Conservation (phyloP, 768 basidiomycete genomes). For the Erythrobasidium yunnanense region DNA sequence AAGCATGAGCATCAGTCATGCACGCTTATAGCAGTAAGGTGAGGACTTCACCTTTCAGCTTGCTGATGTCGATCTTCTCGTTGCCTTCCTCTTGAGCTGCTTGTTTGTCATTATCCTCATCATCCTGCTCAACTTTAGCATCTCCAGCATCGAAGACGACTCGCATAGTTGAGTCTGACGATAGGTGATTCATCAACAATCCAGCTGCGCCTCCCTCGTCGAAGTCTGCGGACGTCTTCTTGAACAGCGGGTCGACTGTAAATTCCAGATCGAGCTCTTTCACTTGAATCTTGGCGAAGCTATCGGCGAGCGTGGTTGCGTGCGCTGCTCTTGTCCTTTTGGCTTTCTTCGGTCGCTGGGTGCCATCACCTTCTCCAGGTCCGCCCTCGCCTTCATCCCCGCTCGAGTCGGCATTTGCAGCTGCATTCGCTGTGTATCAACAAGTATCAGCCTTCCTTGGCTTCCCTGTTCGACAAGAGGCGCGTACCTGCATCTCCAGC, state of each 20-base stretch:
- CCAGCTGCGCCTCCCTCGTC: conserved; percentile 97
- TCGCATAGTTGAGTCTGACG: conserved; percentile 67
- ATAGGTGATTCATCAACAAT: conserved; percentile 90
- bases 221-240: conserved; percentile 94
- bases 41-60: conserved; percentile 38
- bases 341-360: conserved; percentile 18
- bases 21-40: neutral
- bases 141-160: conserved; percentile 96
- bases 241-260: conserved; percentile 89
- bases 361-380: conserved; percentile 42
- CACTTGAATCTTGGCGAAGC: conserved; percentile 62
- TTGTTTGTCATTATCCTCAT: conserved; percentile 57
- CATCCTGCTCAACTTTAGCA: conserved; percentile 53
- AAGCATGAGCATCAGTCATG: neutral
- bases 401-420: conserved; percentile 47
- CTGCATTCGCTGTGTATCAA: conserved; percentile 2
- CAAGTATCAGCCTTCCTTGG: neutral
- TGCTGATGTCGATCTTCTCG: conserved; percentile 38
- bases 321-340: conserved; percentile 19
- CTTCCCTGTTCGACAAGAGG: neutral
- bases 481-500: conserved; percentile 52
- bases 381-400: conserved; percentile 57
- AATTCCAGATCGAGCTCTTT: conserved; percentile 95
- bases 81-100: conserved; percentile 65
- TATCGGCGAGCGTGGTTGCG: conserved; percentile 76